Evolutionary conservation across 1,139 yeast species (phyloP), one percentile per base, ranked within the genome.

Genomic region (Protomyces macrosporus): DNA sequence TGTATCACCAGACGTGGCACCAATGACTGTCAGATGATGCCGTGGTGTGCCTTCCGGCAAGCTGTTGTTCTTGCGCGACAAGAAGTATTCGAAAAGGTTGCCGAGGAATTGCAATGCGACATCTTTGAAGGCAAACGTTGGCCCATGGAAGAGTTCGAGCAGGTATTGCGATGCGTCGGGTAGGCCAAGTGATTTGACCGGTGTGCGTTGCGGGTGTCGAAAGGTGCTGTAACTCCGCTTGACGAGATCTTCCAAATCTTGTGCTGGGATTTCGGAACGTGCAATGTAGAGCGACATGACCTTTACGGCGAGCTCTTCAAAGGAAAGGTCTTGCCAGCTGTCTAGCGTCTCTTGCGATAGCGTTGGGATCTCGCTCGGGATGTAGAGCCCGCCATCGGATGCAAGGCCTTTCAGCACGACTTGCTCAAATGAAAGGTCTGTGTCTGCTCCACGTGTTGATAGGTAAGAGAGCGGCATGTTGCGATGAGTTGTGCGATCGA

Each of bases 1-100:
- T 55, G 99, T 93, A 74, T 93, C 99, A 72, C 99, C 99, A 63
- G 96, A 88, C 35, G 99, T 93, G 53, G 99, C 99, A 71, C 99
- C 99, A 66, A 93, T 97, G 69, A 93, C 98, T 48, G 99, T 93
- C 71, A 93, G 81, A 67, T 84, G 83, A 71, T 90, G 95, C 72
- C 95, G 82, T 68, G 83, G 81, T 39, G 77, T 81, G 40, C 71
- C 70, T 34, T 78, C 83, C 51, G 82, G 77, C 73, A 86, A 83
- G 55, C 81, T 83, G 39, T 82, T 80, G 73, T 93, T 93, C 71
- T 84, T 82, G 76, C 97, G 86, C 66, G 82, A 80, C 72, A 93
- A 80, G 76, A 93, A 95, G 77, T 83, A 93, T 76, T 93, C 98
- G 75, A 93, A 93, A 70, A 93, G 81, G 78, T 93, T 93, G 70